Evolutionary conservation across 2,329 filamentous ascomycete species (phyloP).

Genomic region (Hypoxylon sp.): DNA sequence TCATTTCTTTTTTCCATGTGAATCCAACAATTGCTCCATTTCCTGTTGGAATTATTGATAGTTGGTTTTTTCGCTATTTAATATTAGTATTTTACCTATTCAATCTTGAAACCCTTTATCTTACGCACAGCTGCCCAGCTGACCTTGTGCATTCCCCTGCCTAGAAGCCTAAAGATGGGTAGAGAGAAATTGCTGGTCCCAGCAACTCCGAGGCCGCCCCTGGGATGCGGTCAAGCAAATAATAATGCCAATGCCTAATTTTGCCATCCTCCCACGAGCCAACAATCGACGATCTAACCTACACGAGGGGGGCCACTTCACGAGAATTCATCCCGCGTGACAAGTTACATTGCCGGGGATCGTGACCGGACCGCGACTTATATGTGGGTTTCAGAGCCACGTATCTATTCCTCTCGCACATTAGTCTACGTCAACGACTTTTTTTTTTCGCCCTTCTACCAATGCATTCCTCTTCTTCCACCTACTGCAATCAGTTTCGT

Average conservation of each 20-base stretch:
- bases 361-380: constrained; percentile 21
- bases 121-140: constrained; percentile 32
- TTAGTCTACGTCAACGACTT: constrained; percentile 30
- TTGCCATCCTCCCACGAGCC: constrained; percentile 14
- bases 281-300: constrained; percentile 25
- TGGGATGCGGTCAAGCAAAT: constrained; percentile 29
- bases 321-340: constrained; percentile 26
- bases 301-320: constrained; percentile 33
- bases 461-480: constrained; percentile 8
- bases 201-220: constrained; percentile 31
- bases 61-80: constrained; percentile 26
- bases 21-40: constrained; percentile 12
- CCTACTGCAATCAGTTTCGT: constrained; percentile 2
- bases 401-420: constrained; percentile 17
- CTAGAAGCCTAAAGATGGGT: constrained; percentile 29
- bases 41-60: background rate
- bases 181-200: no score
- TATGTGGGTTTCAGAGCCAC: constrained; percentile 29
- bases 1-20: constrained; percentile 32
- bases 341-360: constrained; percentile 14
- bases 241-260: no score
- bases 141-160: constrained; percentile 28
- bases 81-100: background rate
- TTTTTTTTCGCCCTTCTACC: constrained; percentile 14
- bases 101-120: constrained; percentile 11